A percentile compares a stretch with the other conserved stretches of the same genome.
Evolutionary conservation across 768 basidiomycete species (phyloP).

Genomic region (Tricholoma bakamatsutake): DNA sequence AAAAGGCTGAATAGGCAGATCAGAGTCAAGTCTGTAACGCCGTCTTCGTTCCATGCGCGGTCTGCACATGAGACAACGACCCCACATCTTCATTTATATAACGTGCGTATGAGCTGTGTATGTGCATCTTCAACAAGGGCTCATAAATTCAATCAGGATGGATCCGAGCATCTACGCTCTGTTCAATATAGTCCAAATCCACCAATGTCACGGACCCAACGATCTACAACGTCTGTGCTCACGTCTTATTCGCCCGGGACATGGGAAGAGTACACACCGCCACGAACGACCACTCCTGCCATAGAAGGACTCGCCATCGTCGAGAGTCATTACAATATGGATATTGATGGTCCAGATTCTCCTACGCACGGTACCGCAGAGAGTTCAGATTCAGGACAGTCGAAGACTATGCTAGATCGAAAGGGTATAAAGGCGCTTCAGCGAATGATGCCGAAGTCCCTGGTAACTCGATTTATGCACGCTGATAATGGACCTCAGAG

Average conservation of each 20-base stretch:
- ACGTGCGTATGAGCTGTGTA: background rate
- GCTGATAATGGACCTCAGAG: constrained; percentile 12
- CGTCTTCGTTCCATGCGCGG: background rate
- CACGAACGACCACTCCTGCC: background rate
- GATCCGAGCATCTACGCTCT: background rate
- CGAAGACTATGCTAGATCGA: constrained; percentile 17
- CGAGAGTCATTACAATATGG: background rate
- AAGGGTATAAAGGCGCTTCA: constrained; percentile 33
- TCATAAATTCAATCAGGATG: background rate
- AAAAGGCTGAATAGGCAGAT: constrained; percentile 9
- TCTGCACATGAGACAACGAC: background rate
- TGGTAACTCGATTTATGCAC: constrained; percentile 34
- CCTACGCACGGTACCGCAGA: background rate
- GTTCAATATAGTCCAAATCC: background rate
- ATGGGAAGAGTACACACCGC: background rate
- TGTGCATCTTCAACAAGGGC: background rate
- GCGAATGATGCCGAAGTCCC: constrained; percentile 50
- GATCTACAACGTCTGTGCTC: background rate
- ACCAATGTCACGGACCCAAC: background rate
- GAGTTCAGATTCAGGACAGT: background rate
- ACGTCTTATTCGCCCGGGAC: background rate
- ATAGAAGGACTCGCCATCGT: background rate
- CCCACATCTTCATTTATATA: background rate
- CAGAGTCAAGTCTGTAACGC: constrained; percentile 19
- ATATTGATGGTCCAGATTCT: background rate